Evolutionary conservation across 164 flowering plant species (phyloP).

Genomic region (Liquidambar formosana): DNA sequence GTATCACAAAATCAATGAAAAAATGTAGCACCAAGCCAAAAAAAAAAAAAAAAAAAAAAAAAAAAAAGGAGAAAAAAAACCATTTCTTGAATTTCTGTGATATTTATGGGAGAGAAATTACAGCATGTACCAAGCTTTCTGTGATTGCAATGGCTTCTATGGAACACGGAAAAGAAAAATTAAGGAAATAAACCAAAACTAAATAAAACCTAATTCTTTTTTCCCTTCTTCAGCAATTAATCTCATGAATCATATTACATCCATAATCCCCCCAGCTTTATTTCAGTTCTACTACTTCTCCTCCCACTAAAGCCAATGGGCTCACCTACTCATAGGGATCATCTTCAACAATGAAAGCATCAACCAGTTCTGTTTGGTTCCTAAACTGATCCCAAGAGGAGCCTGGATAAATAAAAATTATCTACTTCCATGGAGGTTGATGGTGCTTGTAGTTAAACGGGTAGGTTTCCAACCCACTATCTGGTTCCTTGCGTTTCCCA

Average conservation of each 20-base stretch:
- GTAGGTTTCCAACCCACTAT: constrained; percentile 63
- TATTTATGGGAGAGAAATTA: constrained; percentile 33
- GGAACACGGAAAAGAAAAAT: constrained; percentile 20
- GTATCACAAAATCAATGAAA: too few species aligned
- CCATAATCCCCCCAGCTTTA: constrained; percentile 39
- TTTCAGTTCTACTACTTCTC: constrained; percentile 29
- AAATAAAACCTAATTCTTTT: constrained; percentile 32
- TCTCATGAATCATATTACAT: constrained; percentile 42
- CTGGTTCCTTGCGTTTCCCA: constrained; percentile 79
- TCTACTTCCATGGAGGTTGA: constrained; percentile 60
- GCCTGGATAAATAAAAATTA: constrained; percentile 10
- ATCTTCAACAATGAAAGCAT: constrained; percentile 13
- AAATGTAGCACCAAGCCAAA: too few species aligned
- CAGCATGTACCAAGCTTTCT: constrained; percentile 34
- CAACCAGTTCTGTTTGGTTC: constrained; percentile 5
- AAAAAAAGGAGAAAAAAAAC: too few species aligned
- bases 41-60: too few species aligned
- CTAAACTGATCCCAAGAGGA: constrained; percentile 23
- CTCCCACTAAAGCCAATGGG: constrained; percentile 26
- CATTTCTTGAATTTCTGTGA: constrained; percentile 32
- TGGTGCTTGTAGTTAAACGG: constrained; percentile 42
- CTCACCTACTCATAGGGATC: constrained; percentile 21
- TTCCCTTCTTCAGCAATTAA: constrained; percentile 26
- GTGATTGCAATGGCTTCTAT: constrained; percentile 33
- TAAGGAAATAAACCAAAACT: constrained; percentile 7